Conservation (phyloP, 1,284 basidiomycete genomes). For the Leccinum pachyderme region DNA sequence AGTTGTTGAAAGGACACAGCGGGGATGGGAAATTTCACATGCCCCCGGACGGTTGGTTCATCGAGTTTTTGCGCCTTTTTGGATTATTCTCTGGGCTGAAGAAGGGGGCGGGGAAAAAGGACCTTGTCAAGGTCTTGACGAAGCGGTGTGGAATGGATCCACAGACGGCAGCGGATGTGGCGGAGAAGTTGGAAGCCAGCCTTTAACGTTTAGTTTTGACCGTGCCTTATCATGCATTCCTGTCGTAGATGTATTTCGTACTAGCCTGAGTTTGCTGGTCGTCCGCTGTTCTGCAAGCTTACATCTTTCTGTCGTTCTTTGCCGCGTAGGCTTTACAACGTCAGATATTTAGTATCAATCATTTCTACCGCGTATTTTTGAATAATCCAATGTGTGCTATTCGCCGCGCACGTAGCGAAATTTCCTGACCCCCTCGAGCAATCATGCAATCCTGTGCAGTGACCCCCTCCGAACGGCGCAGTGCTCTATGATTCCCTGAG, state of each 20-base stretch:
- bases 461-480: not conserved
- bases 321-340: not conserved
- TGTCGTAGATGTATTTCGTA: not conserved
- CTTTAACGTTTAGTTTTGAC: not conserved
- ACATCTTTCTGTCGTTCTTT: slow-evolving; percentile 2
- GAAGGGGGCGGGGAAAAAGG: slow-evolving; percentile 24
- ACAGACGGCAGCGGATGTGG: slow-evolving; percentile 20
- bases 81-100: slow-evolving; percentile 27
- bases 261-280: not conserved
- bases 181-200: slow-evolving; percentile 10
- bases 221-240: not conserved
- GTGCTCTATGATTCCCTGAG: not conserved
- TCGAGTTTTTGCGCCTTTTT: slow-evolving; percentile 27
- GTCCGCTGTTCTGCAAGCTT: slow-evolving; percentile 5
- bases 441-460: not conserved
- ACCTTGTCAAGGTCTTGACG: slow-evolving; percentile 23
- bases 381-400: not conserved
- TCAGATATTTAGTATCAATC: not conserved
- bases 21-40: slow-evolving; percentile 24
- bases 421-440: not conserved
- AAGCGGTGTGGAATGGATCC: slow-evolving; percentile 29
- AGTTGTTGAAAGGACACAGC: slow-evolving; percentile 15
- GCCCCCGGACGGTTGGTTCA: slow-evolving; percentile 29
- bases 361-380: no score
- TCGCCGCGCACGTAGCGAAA: not conserved